These are phyloP conservation scores for Striga asiatica DNA, from an alignment of 257 asterid genomes.

Conservation along the genomic window DNA sequence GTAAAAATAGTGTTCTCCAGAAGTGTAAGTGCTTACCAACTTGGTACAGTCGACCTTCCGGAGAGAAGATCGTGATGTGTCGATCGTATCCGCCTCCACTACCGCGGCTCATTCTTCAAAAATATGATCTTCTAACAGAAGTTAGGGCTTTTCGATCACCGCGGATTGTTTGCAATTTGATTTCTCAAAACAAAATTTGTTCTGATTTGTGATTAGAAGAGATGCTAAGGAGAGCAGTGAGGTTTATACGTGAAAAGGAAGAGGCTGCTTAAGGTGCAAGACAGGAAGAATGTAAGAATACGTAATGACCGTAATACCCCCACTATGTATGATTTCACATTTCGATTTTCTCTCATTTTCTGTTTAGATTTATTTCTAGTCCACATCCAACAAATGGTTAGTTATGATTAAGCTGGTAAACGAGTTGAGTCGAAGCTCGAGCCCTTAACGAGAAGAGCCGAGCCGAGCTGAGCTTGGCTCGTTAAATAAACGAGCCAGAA, in stretches of 20 bases:
- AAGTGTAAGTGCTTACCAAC: slow-evolving; percentile 53
- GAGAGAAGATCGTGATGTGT: slow-evolving; percentile 99
- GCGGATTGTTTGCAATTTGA: no score
- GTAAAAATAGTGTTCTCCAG: not conserved
- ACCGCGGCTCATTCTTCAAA: slow-evolving; percentile 75
- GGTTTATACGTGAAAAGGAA: slow-evolving; percentile 10
- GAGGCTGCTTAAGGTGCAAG: slow-evolving; percentile 34
- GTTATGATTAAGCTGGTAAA: no score
- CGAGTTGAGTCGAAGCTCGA: no score
- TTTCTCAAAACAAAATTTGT: no score
- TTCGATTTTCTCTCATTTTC: no score
- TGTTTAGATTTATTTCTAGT: no score
- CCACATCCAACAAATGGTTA: no score
- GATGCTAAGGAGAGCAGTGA: not conserved
- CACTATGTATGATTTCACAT: no score
- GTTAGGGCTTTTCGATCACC: not conserved
- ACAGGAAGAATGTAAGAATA: slow-evolving; percentile 3
- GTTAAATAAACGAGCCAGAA: no score
- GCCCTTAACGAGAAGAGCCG: no score
- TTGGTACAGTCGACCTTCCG: slow-evolving; percentile 97
- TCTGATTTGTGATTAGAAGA: slow-evolving; percentile 7
- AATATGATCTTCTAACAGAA: not conserved
- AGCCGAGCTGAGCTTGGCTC: no score
- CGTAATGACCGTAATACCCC: no score
- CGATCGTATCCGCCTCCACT: slow-evolving; percentile 99